These are phyloP conservation scores for Exophiala oligosperma DNA, from an alignment of 2,329 filamentous ascomycete genomes.

Conservation along the genomic window DNA sequence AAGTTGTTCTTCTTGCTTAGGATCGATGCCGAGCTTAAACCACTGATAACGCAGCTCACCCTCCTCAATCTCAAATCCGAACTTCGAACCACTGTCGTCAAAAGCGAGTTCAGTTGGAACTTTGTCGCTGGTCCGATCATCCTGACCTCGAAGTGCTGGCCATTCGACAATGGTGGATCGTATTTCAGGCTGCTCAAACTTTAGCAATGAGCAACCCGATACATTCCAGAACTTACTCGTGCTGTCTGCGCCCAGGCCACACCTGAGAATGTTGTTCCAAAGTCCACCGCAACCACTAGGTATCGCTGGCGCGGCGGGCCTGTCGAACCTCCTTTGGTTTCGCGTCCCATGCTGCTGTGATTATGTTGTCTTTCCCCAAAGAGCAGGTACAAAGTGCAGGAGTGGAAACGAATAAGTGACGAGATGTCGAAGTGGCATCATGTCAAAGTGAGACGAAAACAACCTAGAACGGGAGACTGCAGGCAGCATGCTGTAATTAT, in stretches of 20 bases:
- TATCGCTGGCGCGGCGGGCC: neutral
- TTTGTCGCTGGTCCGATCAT: conserved; percentile 29
- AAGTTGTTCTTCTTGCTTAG: conserved; percentile 13
- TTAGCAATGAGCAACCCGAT: neutral
- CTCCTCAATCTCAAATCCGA: conserved; percentile 28
- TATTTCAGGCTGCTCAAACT: conserved; percentile 19
- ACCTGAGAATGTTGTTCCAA: conserved; percentile 30
- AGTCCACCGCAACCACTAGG: conserved; percentile 30
- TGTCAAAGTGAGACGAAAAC: too few relatives aligned
- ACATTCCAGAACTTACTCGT: conserved; percentile 16
- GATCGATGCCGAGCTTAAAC: conserved; percentile 29
- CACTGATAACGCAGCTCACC: conserved; percentile 27
- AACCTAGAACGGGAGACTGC: too few relatives aligned
- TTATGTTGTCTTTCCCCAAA: too few relatives aligned
- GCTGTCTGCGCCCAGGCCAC: conserved; percentile 28
- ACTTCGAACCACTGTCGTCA: conserved; percentile 6
- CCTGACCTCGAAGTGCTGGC: conserved; percentile 17
- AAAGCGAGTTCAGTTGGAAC: conserved; percentile 27
- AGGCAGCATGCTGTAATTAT: too few relatives aligned
- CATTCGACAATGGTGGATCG: conserved; percentile 27
- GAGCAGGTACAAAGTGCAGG: too few relatives aligned
- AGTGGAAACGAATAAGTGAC: too few relatives aligned
- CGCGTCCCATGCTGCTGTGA: too few relatives aligned
- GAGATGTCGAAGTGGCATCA: too few relatives aligned
- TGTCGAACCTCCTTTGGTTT: neutral